A percentile compares a stretch with the other conserved stretches of the same genome.
phyloP scores from a whole-genome alignment of 768 basidiomycete species.

The Amanita exitialis region DNA sequence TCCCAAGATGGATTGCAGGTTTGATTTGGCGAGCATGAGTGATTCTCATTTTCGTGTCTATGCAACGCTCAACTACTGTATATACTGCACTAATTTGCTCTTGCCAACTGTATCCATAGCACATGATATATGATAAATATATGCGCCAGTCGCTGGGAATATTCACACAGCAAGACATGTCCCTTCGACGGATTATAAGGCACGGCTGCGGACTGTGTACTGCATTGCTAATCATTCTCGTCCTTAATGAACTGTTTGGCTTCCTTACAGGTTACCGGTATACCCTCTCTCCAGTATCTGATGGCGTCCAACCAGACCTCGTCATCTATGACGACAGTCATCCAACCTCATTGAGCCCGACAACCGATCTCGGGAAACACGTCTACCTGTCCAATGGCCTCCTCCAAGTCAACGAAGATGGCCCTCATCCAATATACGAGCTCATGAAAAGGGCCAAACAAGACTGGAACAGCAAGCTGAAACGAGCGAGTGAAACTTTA shows the following conservation, averaged over 20 bases:
- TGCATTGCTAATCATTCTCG: not conserved
- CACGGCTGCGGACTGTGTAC: not conserved
- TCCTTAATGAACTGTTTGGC: not conserved
- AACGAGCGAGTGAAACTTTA: constrained; percentile 66
- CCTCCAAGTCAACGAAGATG: constrained; percentile 28
- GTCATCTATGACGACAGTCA: not conserved
- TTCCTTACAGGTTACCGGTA: not conserved
- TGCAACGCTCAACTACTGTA: not conserved
- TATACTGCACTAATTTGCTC: too few species aligned
- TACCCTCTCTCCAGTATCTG: not conserved
- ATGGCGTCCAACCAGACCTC: not conserved
- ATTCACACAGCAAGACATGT: too few species aligned
- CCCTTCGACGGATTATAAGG: not conserved
- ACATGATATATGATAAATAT: too few species aligned
- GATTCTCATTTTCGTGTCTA: not conserved
- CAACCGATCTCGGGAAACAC: constrained; percentile 15
- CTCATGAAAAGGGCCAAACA: constrained; percentile 65
- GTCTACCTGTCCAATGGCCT: constrained; percentile 27
- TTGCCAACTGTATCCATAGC: not conserved
- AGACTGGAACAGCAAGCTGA: constrained; percentile 48
- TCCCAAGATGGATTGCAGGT: not conserved
- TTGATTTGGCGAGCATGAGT: not conserved
- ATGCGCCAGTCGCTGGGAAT: too few species aligned
- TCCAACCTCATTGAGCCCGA: not conserved
- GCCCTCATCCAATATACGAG: constrained; percentile 65